phyloP scores from a whole-genome alignment of 371 early-diverging fungal genomes.

The Chytridium lagenaria region DNA sequence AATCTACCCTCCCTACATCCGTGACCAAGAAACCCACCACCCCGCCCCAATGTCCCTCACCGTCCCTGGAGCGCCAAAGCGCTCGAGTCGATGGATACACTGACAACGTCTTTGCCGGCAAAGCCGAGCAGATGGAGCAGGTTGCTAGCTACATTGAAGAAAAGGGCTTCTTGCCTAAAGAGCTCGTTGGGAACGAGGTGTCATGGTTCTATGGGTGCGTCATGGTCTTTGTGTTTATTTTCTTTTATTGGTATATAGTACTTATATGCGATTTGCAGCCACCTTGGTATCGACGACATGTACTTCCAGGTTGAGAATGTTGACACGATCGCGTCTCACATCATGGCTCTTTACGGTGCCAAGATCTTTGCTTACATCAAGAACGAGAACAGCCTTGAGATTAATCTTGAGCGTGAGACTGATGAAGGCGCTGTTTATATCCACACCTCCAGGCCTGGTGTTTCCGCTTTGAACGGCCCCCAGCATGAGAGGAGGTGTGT shows the following conservation, averaged over 20 bases:
- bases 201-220: constrained; percentile 94
- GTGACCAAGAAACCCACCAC: too few relatives aligned
- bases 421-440: constrained; percentile 95
- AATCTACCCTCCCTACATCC: too few relatives aligned
- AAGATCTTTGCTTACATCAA: constrained; percentile 91
- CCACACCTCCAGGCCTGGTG: constrained; percentile 93
- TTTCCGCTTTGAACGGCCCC: constrained; percentile 85
- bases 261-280: constrained; percentile 54
- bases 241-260: background rate
- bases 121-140: constrained; percentile 86
- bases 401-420: constrained; percentile 89
- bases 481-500: constrained; percentile 82
- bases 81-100: constrained; percentile 39
- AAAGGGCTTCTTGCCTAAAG: constrained; percentile 90
- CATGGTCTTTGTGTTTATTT: background rate
- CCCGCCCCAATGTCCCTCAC: constrained; percentile 26
- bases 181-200: constrained; percentile 89
- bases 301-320: constrained; percentile 93
- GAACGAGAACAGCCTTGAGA: constrained; percentile 83
- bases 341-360: constrained; percentile 94
- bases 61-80: constrained; percentile 26
- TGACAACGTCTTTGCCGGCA: constrained; percentile 68
- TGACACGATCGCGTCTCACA: constrained; percentile 93
- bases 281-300: constrained; percentile 97
- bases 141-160: constrained; percentile 83